Conservation (phyloP, 2,329 filamentous ascomycete species). For the Ampelomyces quisqualis region DNA sequence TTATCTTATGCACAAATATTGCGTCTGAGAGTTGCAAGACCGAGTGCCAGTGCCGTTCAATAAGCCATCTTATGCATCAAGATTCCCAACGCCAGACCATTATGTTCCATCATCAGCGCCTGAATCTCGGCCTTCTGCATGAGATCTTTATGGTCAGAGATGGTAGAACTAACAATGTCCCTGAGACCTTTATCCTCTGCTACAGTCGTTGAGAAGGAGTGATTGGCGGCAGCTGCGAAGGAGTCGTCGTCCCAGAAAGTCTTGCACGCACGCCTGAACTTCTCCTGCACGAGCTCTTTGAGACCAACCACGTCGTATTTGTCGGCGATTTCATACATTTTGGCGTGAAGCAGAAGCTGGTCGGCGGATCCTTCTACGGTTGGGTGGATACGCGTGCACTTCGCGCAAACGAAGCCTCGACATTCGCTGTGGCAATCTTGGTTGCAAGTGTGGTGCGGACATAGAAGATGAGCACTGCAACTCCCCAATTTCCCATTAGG, state of each 20-base stretch:
- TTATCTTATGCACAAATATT: too few species aligned
- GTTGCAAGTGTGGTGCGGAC: not conserved
- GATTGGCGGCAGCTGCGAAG: slow-evolving; percentile 27
- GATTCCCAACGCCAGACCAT: slow-evolving; percentile 2
- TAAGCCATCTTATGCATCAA: not conserved
- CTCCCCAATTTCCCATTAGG: not conserved
- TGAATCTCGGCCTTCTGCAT: slow-evolving; percentile 9
- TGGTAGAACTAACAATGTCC: slow-evolving; percentile 24
- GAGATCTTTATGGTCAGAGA: slow-evolving; percentile 19
- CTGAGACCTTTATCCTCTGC: slow-evolving; percentile 32
- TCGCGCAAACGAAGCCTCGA: not conserved
- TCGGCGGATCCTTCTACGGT: not conserved
- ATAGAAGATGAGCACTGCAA: not conserved
- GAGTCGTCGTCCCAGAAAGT: slow-evolving; percentile 18
- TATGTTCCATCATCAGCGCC: slow-evolving; percentile 5
- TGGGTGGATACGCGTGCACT: not conserved
- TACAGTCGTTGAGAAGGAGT: slow-evolving; percentile 25
- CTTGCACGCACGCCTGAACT: slow-evolving; percentile 6
- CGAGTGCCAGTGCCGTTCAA: too few species aligned
- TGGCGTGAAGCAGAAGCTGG: not conserved
- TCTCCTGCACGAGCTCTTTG: slow-evolving; percentile 5
- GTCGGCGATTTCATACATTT: slow-evolving; percentile 10
- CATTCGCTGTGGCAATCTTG: not conserved
- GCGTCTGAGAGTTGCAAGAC: too few species aligned
- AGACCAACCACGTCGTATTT: slow-evolving; percentile 11